Evolutionary conservation across 2,329 filamentous ascomycete genomes (phyloP).

Genomic region (Pleoardoris graminearum): DNA sequence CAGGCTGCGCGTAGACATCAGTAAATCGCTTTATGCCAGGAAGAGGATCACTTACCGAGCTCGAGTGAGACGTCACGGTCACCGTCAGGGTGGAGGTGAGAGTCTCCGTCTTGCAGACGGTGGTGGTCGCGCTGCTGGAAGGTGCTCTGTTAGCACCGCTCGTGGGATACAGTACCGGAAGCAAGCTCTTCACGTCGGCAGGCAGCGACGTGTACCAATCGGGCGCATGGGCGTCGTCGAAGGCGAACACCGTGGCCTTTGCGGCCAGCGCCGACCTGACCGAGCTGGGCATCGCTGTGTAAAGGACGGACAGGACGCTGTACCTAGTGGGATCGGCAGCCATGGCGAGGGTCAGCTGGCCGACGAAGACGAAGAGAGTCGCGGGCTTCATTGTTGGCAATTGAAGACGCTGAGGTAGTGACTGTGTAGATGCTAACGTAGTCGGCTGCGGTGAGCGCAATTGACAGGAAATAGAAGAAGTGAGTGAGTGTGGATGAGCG

Average conservation of each 20-base stretch:
- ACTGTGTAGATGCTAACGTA: not conserved
- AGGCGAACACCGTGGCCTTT: not conserved
- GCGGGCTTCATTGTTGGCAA: slow-evolving; percentile 3
- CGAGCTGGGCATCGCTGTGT: not conserved
- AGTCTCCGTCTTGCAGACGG: not conserved
- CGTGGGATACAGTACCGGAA: not conserved
- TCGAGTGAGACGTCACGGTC: not conserved
- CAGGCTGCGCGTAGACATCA: not conserved
- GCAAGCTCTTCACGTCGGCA: not conserved
- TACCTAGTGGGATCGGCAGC: not conserved
- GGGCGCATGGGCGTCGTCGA: slow-evolving; percentile 3
- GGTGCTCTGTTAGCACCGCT: not conserved
- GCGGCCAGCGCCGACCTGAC: not conserved
- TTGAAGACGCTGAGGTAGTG: not conserved
- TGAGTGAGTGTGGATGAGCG: not conserved
- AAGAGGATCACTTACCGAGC: not conserved
- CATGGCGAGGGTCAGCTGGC: slow-evolving; percentile 1
- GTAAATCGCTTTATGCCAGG: not conserved
- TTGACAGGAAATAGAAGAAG: not conserved
- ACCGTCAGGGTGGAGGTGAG: slow-evolving; percentile 1
- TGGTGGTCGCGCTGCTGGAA: not conserved
- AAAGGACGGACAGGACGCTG: not conserved
- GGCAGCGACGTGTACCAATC: slow-evolving; percentile 16
- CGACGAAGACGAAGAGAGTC: not conserved
- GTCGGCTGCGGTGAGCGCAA: not conserved